These are phyloP conservation scores for Aspergillus japonicus DNA, from an alignment of 2,329 filamentous ascomycete species.

Conservation along the genomic window DNA sequence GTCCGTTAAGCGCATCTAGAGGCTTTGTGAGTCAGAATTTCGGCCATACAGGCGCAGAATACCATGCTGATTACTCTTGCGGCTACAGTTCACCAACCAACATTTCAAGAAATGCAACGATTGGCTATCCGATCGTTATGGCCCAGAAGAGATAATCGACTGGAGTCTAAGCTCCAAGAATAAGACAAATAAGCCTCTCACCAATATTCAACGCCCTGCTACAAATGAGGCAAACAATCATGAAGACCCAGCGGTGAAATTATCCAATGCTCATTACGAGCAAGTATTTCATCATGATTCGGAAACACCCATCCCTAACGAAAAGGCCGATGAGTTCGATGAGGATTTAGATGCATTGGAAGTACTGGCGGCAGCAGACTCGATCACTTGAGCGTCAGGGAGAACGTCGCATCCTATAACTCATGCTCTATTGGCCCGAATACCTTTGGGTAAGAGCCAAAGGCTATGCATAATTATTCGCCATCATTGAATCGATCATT, in stretches of 20 bases:
- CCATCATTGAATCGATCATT: neutral
- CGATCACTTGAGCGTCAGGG: neutral
- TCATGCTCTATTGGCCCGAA: neutral
- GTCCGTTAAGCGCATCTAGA: slow-evolving; percentile 77
- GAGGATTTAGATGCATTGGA: slow-evolving; percentile 45
- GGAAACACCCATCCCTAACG: slow-evolving; percentile 13
- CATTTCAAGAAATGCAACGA: slow-evolving; percentile 51
- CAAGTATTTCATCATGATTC: slow-evolving; percentile 2
- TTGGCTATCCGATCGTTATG: slow-evolving; percentile 79
- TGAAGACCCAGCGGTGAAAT: neutral
- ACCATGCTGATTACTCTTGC: neutral
- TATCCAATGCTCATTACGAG: slow-evolving; percentile 16
- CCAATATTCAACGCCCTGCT: slow-evolving; percentile 16
- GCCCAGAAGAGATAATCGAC: slow-evolving; percentile 75
- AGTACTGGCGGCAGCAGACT: slow-evolving; percentile 36
- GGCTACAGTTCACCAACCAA: slow-evolving; percentile 41
- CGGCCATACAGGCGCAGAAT: neutral
- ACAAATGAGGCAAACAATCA: slow-evolving; percentile 22
- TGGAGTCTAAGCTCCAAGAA: slow-evolving; percentile 64
- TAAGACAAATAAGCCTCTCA: slow-evolving; percentile 17
- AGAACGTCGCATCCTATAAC: neutral
- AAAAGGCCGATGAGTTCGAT: slow-evolving; percentile 39
- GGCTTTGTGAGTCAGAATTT: slow-evolving; percentile 64
- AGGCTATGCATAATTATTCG: neutral
- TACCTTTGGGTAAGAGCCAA: neutral